A percentile compares a stretch with the other conserved stretches of the same genome.
Conservation (phyloP, 2,329 filamentous ascomycete species). For the Colletotrichum coccodes region DNA sequence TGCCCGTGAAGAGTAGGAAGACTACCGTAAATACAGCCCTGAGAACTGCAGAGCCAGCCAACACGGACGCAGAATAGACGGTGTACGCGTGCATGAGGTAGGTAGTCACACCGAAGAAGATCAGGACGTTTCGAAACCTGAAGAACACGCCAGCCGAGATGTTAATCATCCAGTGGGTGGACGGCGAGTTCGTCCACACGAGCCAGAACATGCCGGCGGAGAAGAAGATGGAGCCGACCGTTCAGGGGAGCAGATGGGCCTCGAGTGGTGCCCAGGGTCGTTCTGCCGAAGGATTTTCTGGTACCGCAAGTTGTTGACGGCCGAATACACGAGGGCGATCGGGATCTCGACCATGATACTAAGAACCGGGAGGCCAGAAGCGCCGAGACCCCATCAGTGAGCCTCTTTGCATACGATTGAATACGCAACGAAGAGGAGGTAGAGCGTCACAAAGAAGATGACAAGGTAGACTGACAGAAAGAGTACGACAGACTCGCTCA, state of each 20-base stretch:
- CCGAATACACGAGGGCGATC: constrained; percentile 61
- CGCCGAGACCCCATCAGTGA: constrained; percentile 67
- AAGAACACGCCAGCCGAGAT: constrained; percentile 57
- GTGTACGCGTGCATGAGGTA: constrained; percentile 67
- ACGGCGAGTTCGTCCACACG: constrained; percentile 69
- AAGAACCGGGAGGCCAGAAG: constrained; percentile 70
- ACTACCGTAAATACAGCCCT: constrained; percentile 69
- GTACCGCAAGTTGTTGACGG: constrained; percentile 66
- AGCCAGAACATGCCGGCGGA: constrained; percentile 74
- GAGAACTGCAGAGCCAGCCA: constrained; percentile 69
- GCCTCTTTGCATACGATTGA: constrained; percentile 70
- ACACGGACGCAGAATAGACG: constrained; percentile 69
- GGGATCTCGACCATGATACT: constrained; percentile 73
- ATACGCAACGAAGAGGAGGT: constrained; percentile 65
- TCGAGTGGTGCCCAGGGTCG: constrained; percentile 70
- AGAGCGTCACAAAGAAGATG: constrained; percentile 65
- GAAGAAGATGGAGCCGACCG: constrained; percentile 67
- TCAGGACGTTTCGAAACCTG: constrained; percentile 61
- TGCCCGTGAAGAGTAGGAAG: constrained; percentile 69
- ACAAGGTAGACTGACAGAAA: constrained; percentile 73
- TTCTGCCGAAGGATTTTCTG: constrained; percentile 50
- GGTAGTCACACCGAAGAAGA: constrained; percentile 64
- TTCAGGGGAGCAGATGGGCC: constrained; percentile 67
- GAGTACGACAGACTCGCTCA: constrained; percentile 73
- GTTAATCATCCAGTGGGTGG: constrained; percentile 67